Base-by-base conservation (phyloP, 2,329 filamentous ascomycete genomes). In the Karstenula rhodostoma region DNA sequence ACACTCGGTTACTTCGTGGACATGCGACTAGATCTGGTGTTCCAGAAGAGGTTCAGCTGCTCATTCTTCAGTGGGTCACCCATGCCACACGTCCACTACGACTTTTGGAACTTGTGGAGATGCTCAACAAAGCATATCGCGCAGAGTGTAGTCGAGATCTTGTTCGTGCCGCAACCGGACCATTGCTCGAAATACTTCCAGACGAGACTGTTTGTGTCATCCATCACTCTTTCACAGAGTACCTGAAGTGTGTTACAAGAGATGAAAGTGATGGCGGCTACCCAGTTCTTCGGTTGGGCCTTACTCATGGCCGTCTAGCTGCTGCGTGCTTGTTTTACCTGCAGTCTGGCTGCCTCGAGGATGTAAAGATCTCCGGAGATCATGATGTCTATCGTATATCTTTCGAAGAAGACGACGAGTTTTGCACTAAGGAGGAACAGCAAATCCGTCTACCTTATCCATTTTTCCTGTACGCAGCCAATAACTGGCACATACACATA, bases 141-240 rank as follows among this genome's bases (percentile, higher is more conserved):
- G 48, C 54, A 40, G 55, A 60, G n/a, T n/a, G n/a, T n/a, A n/a
- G n/a, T n/a, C n/a, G n/a, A 58, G 55, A 69, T 1, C 62, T 80
- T 5, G 71, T 81, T 12, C 67, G 74, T 27, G 68, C 65, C 12
- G 72, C 75, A 7, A 82, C 78, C 60, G 80, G 80, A 1, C 75
- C 79, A 9, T 62, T 84, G 33, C 61, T 84, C 1, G 81, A 84
- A 59, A 69, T 83, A 22, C 67, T 80, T 2, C 78, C 81, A 19
- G 80, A 84, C 51, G 78, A 82, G 55, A 80, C 78, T 0, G 60
- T 83, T 10, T 75, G 76, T 19, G 75, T 83, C 6, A 78, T 84
- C 7, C 82, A 84, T 61, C 82, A 84, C 55, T 83, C 81, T 0
- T 79, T 84, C 43, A 83, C 81, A 2, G 82, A 84, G 56, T 84